Conservation (phyloP, 139 green algal genomes). For the Chlorella vulgaris region DNA sequence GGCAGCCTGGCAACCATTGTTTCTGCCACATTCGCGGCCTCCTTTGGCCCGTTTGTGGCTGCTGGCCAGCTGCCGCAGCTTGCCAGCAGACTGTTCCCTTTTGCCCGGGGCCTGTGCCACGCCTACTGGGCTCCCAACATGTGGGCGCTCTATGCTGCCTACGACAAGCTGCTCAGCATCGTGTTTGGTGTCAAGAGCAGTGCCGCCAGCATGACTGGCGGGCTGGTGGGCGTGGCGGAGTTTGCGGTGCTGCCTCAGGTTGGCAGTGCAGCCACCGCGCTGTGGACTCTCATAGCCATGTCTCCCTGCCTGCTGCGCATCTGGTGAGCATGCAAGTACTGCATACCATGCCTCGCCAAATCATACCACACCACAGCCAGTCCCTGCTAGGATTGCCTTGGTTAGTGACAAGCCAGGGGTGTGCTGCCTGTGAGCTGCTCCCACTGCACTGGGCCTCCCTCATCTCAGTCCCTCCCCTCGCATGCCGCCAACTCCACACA, state of each 20-base stretch:
- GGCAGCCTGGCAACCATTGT: conserved; percentile 53
- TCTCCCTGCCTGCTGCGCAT: conserved; percentile 65
- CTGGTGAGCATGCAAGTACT: conserved; percentile 49
- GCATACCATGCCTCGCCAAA: too few relatives aligned
- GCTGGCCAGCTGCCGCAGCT: conserved; percentile 61
- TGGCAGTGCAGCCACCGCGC: conserved; percentile 36
- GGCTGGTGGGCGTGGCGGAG: conserved; percentile 67
- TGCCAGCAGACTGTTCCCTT: conserved; percentile 86
- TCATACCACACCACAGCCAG: too few relatives aligned
- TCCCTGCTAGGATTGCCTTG: too few relatives aligned
- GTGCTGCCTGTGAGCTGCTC: too few relatives aligned
- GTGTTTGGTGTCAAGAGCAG: conserved; percentile 10
- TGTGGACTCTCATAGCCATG: conserved; percentile 67
- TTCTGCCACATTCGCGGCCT: conserved; percentile 54
- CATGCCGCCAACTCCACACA: too few relatives aligned
- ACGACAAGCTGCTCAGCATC: conserved; percentile 74
- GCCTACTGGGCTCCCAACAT: conserved; percentile 97
- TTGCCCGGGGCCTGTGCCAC: conserved; percentile 88
- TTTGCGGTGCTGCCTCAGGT: conserved; percentile 86
- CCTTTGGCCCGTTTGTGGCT: conserved; percentile 79
- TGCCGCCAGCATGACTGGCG: conserved; percentile 65
- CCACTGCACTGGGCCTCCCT: background rate
- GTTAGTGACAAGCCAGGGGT: too few relatives aligned
- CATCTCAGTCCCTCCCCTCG: too few relatives aligned
- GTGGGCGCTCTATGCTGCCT: conserved; percentile 89